Evolutionary conservation across 305 asterid genomes (phyloP), one percentile per base, ranked within the genome.

Genomic region (Fraxinus albicans): DNA sequence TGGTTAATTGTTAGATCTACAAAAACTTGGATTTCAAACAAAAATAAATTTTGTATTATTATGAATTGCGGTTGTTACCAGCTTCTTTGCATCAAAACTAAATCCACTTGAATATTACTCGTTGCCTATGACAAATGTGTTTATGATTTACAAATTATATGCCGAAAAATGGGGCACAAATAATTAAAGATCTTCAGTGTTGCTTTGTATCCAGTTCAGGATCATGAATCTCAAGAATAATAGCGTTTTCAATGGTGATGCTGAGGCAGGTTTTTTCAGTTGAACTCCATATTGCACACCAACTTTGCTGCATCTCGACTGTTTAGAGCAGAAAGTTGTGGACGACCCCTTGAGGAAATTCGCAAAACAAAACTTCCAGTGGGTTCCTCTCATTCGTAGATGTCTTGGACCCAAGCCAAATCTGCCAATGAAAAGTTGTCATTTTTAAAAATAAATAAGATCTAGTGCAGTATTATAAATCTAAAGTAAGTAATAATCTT

Each of bases 351-450:
- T 27, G 29, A 63, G 73, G 50, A 50, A 81, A 81, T 21, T 80
- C 75, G 82, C 85, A 84, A 79, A 75, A 84, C 21, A 74, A 40
- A 25, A 70, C 67, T 47, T 21, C 35, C 70, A 13, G 21, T 4
- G 55, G 78, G 9, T 50, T 74, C 76, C 73, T 69, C 78, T 91
- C 91, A 89, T 73, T 91, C 91, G 12, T 89, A 92, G 69, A 90
- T 86, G 77, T 91, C 98, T 77, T 91, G 95, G 82, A 92, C 98
- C 97, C 97, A 94, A 63, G 98, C 89, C 84, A 94, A 89, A 91
- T 90, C 99, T 95, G 98, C 86, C 58, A 86, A 69, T 69, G 38
- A 4, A 31, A 63, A 15, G 8, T 10, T 29, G 13, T 29, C 75
- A 27, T 27, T 17, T 23, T 31, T 25, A 0, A 2, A 65, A 65